Base-by-base conservation (phyloP, 1,284 basidiomycete species). In the Trichosporon asahii region DNA sequence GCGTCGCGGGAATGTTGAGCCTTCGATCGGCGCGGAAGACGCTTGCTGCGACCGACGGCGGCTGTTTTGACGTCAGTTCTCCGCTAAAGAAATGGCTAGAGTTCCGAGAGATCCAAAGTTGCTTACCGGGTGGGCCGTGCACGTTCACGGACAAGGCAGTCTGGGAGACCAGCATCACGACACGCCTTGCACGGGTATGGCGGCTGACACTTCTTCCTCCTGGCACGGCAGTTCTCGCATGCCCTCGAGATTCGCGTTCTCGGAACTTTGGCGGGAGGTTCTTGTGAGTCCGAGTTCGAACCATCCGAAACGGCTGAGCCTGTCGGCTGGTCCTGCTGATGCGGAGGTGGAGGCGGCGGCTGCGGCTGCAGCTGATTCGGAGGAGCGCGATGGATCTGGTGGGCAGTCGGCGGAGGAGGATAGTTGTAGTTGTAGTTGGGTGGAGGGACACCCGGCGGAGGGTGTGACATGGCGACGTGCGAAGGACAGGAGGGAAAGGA, bases 41-140 rank as follows among this genome's bases (percentile, higher is more conserved):
- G 70, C 66, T 65, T 71, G 68, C 63, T 71, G 70, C 15, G 70
- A 71, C 1, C 72, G 44, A 9, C 70, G 66, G 35, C 72, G 70
- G 4, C 72, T 68, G 67, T 3, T 18, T 18, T 49, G 35, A 65
- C 27, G 57, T 61, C 27, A 61, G 57, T 15, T 3, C 57, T 31
- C 18, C 33, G 35, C 66, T n/a, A n/a, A n/a, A n/a, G n/a, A n/a
- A 27, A 27, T 37, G 1, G 33, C 23, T 23, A 37, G 31, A 33
- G 31, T 6, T 15, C 6, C 49, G 31, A 1, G n/a, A 21, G 0
- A 55, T 15, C 21, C n/a, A 12, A 33, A 3, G 2, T 1, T 1
- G 53, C 69, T 15, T 23, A 70, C 69, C 69, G 46, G 61, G 66
- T 55, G 1, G 70, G 70, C 23, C 70, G 44, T 7, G 70, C 65